Conservation (phyloP, 2,329 filamentous ascomycete genomes). For the Ophiostoma montium region DNA sequence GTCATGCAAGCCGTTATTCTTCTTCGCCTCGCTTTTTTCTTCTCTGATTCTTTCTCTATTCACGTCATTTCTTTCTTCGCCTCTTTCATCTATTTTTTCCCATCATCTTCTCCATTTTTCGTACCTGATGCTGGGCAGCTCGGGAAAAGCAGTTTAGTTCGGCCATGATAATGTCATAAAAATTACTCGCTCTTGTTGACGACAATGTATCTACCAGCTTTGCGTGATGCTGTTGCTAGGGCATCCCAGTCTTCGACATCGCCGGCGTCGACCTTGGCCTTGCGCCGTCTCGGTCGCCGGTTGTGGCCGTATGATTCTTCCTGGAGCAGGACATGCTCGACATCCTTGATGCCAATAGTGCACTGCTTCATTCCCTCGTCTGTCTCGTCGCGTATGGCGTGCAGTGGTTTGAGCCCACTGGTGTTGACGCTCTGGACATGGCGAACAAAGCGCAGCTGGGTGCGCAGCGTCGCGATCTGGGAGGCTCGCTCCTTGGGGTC, state of each 20-base stretch:
- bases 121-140: background rate
- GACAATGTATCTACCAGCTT: constrained; percentile 60
- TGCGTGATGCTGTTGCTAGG: constrained; percentile 49
- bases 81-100: too few species aligned
- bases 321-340: constrained; percentile 39
- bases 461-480: constrained; percentile 62
- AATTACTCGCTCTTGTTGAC: constrained; percentile 39
- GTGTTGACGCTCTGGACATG: constrained; percentile 73
- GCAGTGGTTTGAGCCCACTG: constrained; percentile 54
- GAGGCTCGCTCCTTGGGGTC: constrained; percentile 45
- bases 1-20: too few species aligned
- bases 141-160: too few species aligned
- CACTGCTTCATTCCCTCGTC: constrained; percentile 35
- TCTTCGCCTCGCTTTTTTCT: too few species aligned
- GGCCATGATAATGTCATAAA: background rate
- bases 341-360: constrained; percentile 42
- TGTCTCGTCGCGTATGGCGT: constrained; percentile 72
- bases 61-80: too few species aligned
- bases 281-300: constrained; percentile 26
- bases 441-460: constrained; percentile 83
- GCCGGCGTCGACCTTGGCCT: constrained; percentile 21
- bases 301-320: constrained; percentile 49
- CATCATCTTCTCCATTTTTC: background rate
- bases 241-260: constrained; percentile 55
- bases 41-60: too few species aligned